Evolutionary conservation across 1,139 yeast species (phyloP).

Genomic region (Sugiyamaella pinicola): DNA sequence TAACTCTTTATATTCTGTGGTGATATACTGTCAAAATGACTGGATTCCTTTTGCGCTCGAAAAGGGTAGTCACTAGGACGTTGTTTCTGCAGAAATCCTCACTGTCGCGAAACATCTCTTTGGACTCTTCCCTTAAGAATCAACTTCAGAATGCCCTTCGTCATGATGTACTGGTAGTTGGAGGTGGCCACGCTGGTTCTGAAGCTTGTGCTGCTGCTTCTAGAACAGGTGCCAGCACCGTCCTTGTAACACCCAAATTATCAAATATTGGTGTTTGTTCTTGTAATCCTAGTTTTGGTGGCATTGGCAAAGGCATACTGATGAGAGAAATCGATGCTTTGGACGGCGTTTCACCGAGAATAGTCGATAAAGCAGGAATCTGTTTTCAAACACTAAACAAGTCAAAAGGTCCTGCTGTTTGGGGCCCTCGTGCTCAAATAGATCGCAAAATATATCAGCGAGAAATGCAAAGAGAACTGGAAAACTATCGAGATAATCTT

Average conservation of each 20-base stretch:
- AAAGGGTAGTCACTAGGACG: not conserved
- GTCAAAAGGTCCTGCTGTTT: constrained; percentile 94
- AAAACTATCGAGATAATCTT: constrained; percentile 56
- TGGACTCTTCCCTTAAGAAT: constrained; percentile 16
- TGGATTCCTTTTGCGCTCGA: not conserved
- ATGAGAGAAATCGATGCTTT: constrained; percentile 92
- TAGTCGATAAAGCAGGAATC: constrained; percentile 91
- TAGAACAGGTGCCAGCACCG: constrained; percentile 71
- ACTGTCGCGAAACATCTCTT: constrained; percentile 8
- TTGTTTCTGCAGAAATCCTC: not conserved
- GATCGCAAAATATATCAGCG: constrained; percentile 76
- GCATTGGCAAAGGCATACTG: constrained; percentile 95
- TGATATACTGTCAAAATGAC: too few species aligned
- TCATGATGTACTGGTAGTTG: constrained; percentile 80
- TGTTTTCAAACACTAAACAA: constrained; percentile 86
- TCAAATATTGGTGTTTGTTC: constrained; percentile 89
- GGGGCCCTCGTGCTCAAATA: constrained; percentile 98
- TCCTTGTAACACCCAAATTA: constrained; percentile 74
- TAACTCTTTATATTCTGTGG: too few species aligned
- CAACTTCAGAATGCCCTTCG: constrained; percentile 25
- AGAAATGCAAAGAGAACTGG: constrained; percentile 76
- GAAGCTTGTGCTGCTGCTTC: constrained; percentile 97
- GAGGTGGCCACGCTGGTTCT: constrained; percentile 99
- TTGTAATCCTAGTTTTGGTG: constrained; percentile 98
- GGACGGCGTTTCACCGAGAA: constrained; percentile 84